Conservation (phyloP, 768 basidiomycete species). For the Psilocybe azurescens region DNA sequence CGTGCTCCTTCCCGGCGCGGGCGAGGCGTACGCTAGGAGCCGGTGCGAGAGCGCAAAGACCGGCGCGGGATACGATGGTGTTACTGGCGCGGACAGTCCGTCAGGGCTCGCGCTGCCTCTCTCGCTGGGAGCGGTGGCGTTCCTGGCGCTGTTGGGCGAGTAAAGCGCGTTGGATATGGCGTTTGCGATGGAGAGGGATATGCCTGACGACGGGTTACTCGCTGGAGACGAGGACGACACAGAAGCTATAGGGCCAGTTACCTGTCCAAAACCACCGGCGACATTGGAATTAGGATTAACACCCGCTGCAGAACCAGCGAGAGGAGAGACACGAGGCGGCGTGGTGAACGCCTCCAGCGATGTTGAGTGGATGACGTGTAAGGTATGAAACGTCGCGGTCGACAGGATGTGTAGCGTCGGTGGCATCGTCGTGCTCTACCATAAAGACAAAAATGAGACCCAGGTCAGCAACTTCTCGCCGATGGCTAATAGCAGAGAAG, state of each 20-base stretch:
- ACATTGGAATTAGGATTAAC: not conserved
- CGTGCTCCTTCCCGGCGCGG: slow-evolving; percentile 10
- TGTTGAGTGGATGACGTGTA: slow-evolving; percentile 54
- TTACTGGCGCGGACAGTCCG: not conserved
- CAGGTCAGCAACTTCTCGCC: slow-evolving; percentile 3
- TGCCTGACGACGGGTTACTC: not conserved
- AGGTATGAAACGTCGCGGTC: slow-evolving; percentile 51
- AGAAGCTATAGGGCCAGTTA: too few relatives aligned
- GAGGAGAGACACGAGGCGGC: slow-evolving; percentile 25
- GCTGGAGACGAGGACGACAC: not conserved
- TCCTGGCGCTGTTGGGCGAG: not conserved
- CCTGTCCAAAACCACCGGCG: too few relatives aligned
- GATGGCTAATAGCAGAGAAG: not conserved
- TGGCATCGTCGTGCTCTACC: slow-evolving; percentile 62
- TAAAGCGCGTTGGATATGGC: slow-evolving; percentile 15
- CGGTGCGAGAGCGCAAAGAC: slow-evolving; percentile 66
- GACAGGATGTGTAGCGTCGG: slow-evolving; percentile 62
- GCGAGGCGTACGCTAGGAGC: slow-evolving; percentile 61
- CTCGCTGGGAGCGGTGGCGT: not conserved
- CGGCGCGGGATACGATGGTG: slow-evolving; percentile 40
- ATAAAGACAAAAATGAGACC: not conserved
- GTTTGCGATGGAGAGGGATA: slow-evolving; percentile 17
- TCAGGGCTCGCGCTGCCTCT: not conserved
- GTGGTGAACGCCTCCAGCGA: slow-evolving; percentile 51
- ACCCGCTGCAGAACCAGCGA: slow-evolving; percentile 8